Evolutionary conservation across 176 grass and related monocot species (phyloP).

Genomic region (Triticum monococcum): DNA sequence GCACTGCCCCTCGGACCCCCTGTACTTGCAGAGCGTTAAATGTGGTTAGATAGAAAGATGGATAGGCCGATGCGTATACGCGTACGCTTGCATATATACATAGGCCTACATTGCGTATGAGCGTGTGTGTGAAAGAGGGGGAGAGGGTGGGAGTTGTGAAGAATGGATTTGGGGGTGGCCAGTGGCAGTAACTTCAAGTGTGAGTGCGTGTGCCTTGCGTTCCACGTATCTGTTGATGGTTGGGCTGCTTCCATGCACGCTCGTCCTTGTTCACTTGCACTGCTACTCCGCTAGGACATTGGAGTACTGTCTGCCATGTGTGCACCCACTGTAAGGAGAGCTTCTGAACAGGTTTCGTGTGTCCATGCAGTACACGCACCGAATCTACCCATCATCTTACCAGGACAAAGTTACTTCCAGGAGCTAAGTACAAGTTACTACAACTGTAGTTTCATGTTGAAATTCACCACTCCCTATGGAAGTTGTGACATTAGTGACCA

Average conservation of each 20-base stretch:
- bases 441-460: not conserved
- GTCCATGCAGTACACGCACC: not conserved
- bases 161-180: slow-evolving; percentile 1
- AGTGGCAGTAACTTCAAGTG: slow-evolving; percentile 26
- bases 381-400: not conserved
- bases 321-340: not conserved
- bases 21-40: slow-evolving; percentile 36
- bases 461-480: not conserved
- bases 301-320: not conserved
- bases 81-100: not conserved
- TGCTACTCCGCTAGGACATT: not conserved
- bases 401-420: not conserved
- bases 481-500: not conserved
- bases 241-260: not conserved
- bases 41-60: slow-evolving; percentile 23
- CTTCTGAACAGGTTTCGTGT: not conserved
- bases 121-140: not conserved
- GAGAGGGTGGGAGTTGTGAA: not conserved
- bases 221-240: slow-evolving; percentile 25
- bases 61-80: not conserved
- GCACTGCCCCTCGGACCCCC: slow-evolving; percentile 16
- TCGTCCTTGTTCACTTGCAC: slow-evolving; percentile 10
- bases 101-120: not conserved
- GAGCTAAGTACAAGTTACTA: not conserved
- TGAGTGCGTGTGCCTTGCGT: slow-evolving; percentile 33